Evolutionary conservation across 306 rosid species (phyloP), one percentile per base, ranked within the genome.

Genomic region (Citrullus colocynthis): DNA sequence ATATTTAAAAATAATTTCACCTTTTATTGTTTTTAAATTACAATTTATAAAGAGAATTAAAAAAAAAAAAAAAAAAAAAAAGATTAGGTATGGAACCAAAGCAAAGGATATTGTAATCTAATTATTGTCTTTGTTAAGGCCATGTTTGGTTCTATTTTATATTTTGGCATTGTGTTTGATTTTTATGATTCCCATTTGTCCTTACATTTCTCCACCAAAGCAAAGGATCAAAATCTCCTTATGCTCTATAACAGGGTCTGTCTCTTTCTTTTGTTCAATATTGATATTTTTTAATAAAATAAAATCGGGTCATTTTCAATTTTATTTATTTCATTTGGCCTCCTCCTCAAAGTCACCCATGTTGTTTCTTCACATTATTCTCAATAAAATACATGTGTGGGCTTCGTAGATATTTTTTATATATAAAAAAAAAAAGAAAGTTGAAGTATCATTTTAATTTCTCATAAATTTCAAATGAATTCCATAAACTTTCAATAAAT

Each of bases 21-120:
- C 28, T 24, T 24, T 24, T 24, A 24, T 0, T 24, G 28, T 24
- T 24, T 1, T 24, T 24, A 24, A 24, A 24, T 24, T 24, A 24
- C 1, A 24, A 24, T 24, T 24, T 24, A 24, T 24, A 24, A 24
- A 24, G 28, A 24, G 28, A 24, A 24, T 24, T 24, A 24, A 24
- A 24, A 24, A 24, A 24, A 24, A 24, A 24, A 24, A 24, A 24
- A 24, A 24, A 24, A 24, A 24, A 24, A 69, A 69, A 44, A 44
- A 5, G 17, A 41, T 69, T 44, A 44, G 57, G 14, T 13, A 21
- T 20, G 11, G 75, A 45, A 44, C 20, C 57, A 70, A 70, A 70
- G 57, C 75, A 70, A 48, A 71, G 76, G 76, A 71, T 48, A 71
- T 48, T 72, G 21, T 49, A 49, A 30, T 72, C 21, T 49, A 72